Percentiles rank a stretch among this genome's conserved stretches.
These are phyloP conservation scores for Candida loeiensis DNA, from an alignment of 805 yeast species.

Conservation along the genomic window DNA sequence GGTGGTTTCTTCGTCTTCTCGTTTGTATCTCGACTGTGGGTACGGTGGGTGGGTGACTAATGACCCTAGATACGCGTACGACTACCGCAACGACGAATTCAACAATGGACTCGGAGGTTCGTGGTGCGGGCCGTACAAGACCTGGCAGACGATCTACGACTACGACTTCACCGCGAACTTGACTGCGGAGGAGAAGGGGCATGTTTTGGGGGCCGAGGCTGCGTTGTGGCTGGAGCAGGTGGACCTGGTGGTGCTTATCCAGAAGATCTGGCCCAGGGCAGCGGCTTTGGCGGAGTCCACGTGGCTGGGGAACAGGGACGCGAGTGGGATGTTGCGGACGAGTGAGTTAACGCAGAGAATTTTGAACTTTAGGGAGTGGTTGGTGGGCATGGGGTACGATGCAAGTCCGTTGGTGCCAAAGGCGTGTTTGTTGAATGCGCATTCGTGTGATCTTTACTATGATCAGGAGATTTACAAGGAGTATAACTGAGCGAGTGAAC, in stretches of 20 bases:
- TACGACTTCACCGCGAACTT: slow-evolving; percentile 31
- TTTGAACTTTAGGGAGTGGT: slow-evolving; percentile 36
- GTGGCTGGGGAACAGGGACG: slow-evolving; percentile 40
- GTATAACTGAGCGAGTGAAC: background rate
- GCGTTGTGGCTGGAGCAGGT: slow-evolving; percentile 40
- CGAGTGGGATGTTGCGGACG: slow-evolving; percentile 26
- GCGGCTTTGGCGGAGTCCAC: slow-evolving; percentile 40
- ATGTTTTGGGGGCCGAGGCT: slow-evolving; percentile 38
- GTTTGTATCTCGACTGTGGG: slow-evolving; percentile 42
- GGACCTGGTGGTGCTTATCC: slow-evolving; percentile 28
- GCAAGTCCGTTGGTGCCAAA: slow-evolving; percentile 37
- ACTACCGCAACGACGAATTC: slow-evolving; percentile 19
- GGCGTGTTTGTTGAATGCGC: slow-evolving; percentile 34
- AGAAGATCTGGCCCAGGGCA: slow-evolving; percentile 38
- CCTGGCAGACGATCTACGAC: slow-evolving; percentile 40
- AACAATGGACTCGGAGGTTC: slow-evolving; percentile 33
- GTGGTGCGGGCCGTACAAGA: slow-evolving; percentile 44
- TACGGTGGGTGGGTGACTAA: slow-evolving; percentile 35
- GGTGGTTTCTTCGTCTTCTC: slow-evolving; percentile 30
- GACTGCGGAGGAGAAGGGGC: slow-evolving; percentile 25
- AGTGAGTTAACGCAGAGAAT: slow-evolving; percentile 31
- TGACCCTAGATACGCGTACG: slow-evolving; percentile 30
- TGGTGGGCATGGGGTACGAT: slow-evolving; percentile 31
- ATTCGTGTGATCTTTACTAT: slow-evolving; percentile 30
- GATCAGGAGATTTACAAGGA: slow-evolving; percentile 8